Conservation (phyloP, 257 asterid species). For the Solanum okadae region DNA sequence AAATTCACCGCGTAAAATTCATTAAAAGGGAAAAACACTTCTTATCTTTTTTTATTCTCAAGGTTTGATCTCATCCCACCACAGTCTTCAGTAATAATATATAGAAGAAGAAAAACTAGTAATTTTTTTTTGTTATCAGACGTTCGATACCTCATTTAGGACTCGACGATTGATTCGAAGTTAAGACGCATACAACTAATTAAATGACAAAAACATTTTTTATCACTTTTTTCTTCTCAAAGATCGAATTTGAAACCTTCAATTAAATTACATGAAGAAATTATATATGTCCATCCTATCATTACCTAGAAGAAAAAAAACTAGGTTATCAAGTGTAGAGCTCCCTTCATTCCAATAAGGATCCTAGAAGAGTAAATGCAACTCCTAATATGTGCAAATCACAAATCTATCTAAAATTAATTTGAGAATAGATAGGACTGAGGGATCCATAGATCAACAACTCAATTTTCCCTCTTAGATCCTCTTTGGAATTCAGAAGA, state of each 20-base stretch:
- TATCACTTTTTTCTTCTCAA: neutral
- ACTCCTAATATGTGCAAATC: constrained; percentile 80
- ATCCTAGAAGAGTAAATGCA: constrained; percentile 28
- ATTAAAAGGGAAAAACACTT: neutral
- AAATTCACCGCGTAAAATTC: accelerated
- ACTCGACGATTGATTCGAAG: neutral
- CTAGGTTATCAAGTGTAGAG: constrained; percentile 25
- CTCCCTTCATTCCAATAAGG: constrained; percentile 91
- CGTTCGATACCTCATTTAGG: neutral
- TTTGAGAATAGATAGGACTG: constrained; percentile 28
- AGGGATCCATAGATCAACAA: constrained; percentile 74
- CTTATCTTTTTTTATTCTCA: neutral
- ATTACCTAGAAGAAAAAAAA: neutral
- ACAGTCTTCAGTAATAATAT: neutral
- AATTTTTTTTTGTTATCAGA: neutral
- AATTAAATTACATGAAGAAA: neutral
- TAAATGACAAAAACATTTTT: neutral
- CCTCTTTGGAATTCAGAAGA: constrained; percentile 79
- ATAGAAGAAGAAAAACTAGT: neutral
- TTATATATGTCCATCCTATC: neutral
- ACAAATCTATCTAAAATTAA: constrained; percentile 24
- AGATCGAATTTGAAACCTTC: neutral
- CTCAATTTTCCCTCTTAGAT: constrained; percentile 47
- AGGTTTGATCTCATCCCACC: neutral
- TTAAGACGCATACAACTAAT: neutral